These are phyloP conservation scores for Inga laurina DNA, from an alignment of 306 rosid genomes.

Conservation along the genomic window DNA sequence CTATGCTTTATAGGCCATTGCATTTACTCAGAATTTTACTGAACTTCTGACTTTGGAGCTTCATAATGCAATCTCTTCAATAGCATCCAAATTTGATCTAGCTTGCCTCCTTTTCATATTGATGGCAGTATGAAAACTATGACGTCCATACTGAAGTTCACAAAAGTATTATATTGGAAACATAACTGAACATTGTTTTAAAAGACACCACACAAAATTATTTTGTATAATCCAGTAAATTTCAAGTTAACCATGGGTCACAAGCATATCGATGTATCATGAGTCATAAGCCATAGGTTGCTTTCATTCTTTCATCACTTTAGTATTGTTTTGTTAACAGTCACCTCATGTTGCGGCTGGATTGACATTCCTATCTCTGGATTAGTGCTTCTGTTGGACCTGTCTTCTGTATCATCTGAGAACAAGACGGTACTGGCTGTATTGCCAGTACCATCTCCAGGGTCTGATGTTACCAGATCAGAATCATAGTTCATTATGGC, in stretches of 20 bases:
- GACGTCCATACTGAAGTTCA: neutral
- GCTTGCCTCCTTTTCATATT: neutral
- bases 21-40: neutral
- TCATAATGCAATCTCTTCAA: neutral
- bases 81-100: neutral
- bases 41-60: neutral
- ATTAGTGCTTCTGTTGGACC: slow-evolving; percentile 51
- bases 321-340: slow-evolving; percentile 10
- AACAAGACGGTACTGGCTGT: slow-evolving; percentile 84
- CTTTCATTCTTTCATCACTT: slow-evolving; percentile 17
- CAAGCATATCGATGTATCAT: neutral
- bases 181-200: neutral
- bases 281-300: neutral
- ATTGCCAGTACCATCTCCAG: slow-evolving; percentile 88
- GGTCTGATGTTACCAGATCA: slow-evolving; percentile 80
- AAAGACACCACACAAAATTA: neutral
- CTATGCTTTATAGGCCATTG: neutral
- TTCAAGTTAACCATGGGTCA: slow-evolving; percentile 4
- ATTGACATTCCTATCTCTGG: slow-evolving; percentile 59
- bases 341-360: slow-evolving; percentile 70
- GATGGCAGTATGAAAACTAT: slow-evolving; percentile 8
- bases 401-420: slow-evolving; percentile 93
- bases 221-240: slow-evolving; percentile 1
- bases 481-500: slow-evolving; percentile 72
- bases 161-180: slow-evolving; percentile 7